Percentiles rank a stretch among this genome's conserved stretches.
Evolutionary conservation across 2,329 filamentous ascomycete species (phyloP).

Genomic region (Beauveria rudraprayagi): DNA sequence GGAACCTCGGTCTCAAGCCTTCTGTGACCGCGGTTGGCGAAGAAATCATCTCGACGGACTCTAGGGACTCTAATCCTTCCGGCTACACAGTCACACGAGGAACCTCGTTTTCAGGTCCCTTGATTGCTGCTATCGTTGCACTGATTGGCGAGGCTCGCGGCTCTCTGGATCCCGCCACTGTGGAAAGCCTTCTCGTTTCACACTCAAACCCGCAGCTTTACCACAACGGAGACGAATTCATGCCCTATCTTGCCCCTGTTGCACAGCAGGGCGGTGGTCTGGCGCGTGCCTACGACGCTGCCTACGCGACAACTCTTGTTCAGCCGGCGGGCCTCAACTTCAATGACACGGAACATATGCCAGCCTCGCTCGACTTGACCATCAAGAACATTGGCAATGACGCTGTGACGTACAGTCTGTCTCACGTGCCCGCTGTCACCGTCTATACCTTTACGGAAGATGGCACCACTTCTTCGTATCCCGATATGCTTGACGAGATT

Average conservation of each 20-base stretch:
- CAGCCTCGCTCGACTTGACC: slow-evolving; percentile 35
- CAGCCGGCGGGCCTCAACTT: slow-evolving; percentile 23
- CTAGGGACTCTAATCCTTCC: slow-evolving; percentile 30
- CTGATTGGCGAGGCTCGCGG: slow-evolving; percentile 35
- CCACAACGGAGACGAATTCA: slow-evolving; percentile 24
- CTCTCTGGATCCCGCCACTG: slow-evolving; percentile 33
- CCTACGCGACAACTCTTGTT: slow-evolving; percentile 2
- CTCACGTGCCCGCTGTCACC: slow-evolving; percentile 37
- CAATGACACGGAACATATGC: slow-evolving; percentile 48
- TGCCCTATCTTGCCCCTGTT: not conserved
- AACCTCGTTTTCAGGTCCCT: slow-evolving; percentile 40
- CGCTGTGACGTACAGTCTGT: slow-evolving; percentile 39
- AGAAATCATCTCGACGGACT: slow-evolving; percentile 33
- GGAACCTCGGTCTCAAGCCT: slow-evolving; percentile 32
- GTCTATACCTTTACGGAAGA: slow-evolving; percentile 33
- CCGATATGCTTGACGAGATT: slow-evolving; percentile 22
- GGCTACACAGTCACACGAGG: slow-evolving; percentile 19
- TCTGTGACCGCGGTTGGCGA: slow-evolving; percentile 31
- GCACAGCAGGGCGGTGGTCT: slow-evolving; percentile 13
- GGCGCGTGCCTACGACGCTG: slow-evolving; percentile 9
- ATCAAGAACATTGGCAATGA: slow-evolving; percentile 42
- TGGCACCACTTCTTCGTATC: slow-evolving; percentile 24
- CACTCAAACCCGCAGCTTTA: slow-evolving; percentile 33
- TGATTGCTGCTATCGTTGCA: slow-evolving; percentile 30
- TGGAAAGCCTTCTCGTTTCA: slow-evolving; percentile 36